Base-by-base conservation (phyloP, 1,139 yeast genomes). In the Pichia sorboxylosa region DNA sequence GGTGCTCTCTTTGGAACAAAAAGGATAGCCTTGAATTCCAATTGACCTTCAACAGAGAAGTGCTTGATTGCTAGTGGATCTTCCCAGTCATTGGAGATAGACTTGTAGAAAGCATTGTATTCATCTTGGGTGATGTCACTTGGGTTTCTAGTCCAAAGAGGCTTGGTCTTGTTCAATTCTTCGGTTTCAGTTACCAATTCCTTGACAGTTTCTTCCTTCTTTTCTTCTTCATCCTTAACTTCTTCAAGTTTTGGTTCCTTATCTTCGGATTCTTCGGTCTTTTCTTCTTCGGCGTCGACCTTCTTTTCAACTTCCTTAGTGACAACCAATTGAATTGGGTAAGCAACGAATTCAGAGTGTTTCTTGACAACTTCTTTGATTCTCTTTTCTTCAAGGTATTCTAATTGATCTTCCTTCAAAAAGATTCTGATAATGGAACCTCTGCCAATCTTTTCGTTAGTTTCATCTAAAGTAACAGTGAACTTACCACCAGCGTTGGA, bases 1-100 rank as follows among this genome's bases (percentile, higher is more conserved):
- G 99, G 98, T 54, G 99, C 97, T 71, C 98, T 85, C 74, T 83
- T 85, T 65, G 99, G 99, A 65, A 92, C 76, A 60, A 84, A 92
- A 55, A 92, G 73, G 58, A 92, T 90, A 45, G 98, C 97, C 71
- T 82, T 85, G 77, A 92, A 92, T 70, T 92, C 99, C 57, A 92
- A 78, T 72, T 92, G 98, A 75, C 99, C 99, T 71, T 92, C 99
- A 59, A 92, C 99, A 36, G 96, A 84, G 72, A 92, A 92, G 70
- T 92, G 99, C 77, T 92, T 92, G 52, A 90, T 97, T 48, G 97
- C 97, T 61, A 90, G 77, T 66, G 96, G 99, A 62, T 90, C 98
- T 71, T 90, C 98, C 98, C 98, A 92, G 66, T 92, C 99, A 66
- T 92, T 92, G 38, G 98, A 87, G 57, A 92, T 90, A 34, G 97